Evolutionary conservation across 1,139 yeast genomes (phyloP).

Genomic region (Candida buenavistaensis): DNA sequence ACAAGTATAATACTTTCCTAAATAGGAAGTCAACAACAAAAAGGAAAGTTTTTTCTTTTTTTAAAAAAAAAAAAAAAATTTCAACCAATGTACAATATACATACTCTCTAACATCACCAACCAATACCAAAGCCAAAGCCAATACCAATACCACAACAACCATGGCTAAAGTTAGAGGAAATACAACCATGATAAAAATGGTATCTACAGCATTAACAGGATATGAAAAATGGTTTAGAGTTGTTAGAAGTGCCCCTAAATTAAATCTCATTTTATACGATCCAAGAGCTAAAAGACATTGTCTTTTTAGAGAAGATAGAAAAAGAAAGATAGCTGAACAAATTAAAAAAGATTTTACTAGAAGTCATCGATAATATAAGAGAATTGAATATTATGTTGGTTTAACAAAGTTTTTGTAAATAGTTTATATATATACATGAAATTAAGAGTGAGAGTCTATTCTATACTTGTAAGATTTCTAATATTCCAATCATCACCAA

Average conservation of each 20-base stretch:
- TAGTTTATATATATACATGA: constrained; percentile 4
- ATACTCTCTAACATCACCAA: too few species aligned
- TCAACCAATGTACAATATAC: too few species aligned
- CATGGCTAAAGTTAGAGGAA: constrained; percentile 47
- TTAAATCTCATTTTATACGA: constrained; percentile 88
- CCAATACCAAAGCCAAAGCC: background rate
- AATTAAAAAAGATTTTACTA: constrained; percentile 58
- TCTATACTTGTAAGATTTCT: constrained; percentile 7
- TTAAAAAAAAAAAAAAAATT: too few species aligned
- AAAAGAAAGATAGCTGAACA: constrained; percentile 75
- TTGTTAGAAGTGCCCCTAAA: constrained; percentile 79
- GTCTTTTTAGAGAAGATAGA: constrained; percentile 82
- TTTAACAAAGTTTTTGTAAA: constrained; percentile 3
- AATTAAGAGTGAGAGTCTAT: background rate
- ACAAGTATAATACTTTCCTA: too few species aligned
- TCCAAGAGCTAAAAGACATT: constrained; percentile 72
- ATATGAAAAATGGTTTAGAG: constrained; percentile 71
- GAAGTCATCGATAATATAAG: constrained; percentile 41
- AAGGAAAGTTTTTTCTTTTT: too few species aligned
- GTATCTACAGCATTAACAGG: constrained; percentile 89
- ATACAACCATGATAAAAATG: constrained; percentile 54
- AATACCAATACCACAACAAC: background rate
- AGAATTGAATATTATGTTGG: background rate
- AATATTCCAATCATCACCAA: constrained; percentile 31
- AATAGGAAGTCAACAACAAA: too few species aligned